These are phyloP conservation scores for Angomonas ambiguus DNA, from an alignment of 208 protist species.

Conservation along the genomic window DNA sequence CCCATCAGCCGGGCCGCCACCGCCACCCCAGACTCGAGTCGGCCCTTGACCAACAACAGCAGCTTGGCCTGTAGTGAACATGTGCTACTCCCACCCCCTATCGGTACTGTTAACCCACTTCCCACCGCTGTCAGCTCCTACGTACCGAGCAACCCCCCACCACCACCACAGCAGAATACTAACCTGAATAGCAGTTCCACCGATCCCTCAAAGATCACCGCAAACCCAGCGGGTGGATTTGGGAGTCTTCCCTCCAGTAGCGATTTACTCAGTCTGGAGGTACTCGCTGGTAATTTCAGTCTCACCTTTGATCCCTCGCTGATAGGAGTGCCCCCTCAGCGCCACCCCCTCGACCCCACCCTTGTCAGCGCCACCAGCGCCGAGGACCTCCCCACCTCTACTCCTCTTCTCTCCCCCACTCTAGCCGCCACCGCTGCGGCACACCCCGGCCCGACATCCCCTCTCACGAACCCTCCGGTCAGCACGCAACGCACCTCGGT, in stretches of 20 bases:
- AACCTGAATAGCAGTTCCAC: no score
- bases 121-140: neutral
- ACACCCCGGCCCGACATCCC: neutral
- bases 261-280: neutral
- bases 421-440: neutral
- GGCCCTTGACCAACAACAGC: neutral
- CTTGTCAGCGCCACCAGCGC: neutral
- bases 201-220: neutral
- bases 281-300: neutral
- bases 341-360: neutral
- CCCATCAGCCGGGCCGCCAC: neutral
- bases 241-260: neutral
- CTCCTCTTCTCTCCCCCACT: neutral
- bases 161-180: no score
- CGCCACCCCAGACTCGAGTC: slow-evolving; percentile 2
- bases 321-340: neutral
- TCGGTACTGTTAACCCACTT: neutral
- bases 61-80: neutral
- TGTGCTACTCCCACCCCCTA: neutral
- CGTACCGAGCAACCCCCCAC: neutral
- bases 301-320: neutral
- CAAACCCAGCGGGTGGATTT: neutral
- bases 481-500: slow-evolving; percentile 7
- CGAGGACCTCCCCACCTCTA: neutral
- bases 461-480: neutral